Evolutionary conservation across 805 yeast species (phyloP), one percentile per base, ranked within the genome.

Genomic region (Lipomyces sp.): DNA sequence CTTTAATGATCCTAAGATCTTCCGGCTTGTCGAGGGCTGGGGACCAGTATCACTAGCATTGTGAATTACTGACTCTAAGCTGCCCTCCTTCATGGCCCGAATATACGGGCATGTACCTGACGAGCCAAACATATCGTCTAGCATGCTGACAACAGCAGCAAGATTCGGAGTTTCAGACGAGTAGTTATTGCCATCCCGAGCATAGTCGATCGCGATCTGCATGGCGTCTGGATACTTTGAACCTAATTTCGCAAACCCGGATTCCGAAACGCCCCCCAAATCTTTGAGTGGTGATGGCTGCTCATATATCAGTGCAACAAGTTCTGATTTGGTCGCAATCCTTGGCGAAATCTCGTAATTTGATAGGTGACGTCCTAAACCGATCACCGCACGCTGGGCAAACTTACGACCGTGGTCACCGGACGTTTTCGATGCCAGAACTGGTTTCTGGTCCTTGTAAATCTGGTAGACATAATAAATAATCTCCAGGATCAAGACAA

Each of bases 101-200:
- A 42, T 42, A 42, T 42, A 42, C 48, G 48, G 48, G n/a, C 48
- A 42, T 42, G n/a, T 42, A n/a, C 24, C 29, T n/a, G 48, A 42
- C n/a, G 18, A 42, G n/a, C n/a, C n/a, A 42, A 42, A 15, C 48
- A 42, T 42, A 24, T 13, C 48, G 24, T 42, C 18, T 6, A 42
- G 48, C 48, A 42, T 42, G 24, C 48, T 42, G 48, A 42, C 24
- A 3, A 42, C 48, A 3, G 48, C 48, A n/a, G 1, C 48, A 3
- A 42, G 48, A n/a, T 42, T 42, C 48, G 48, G 48, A 2, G 48
- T 42, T 42, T 42, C 48, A 24, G n/a, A 24, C 24, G 24, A 24
- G 24, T 24, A n/a, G 48, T n/a, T 15, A 8, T 42, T 10, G 18
- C 48, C 48, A 13, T 8, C 8, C 3, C 48, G 48, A 42, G 48